Evolutionary conservation across 2,329 filamentous ascomycete genomes (phyloP).

Genomic region (Coccinonectria pachysandricola): DNA sequence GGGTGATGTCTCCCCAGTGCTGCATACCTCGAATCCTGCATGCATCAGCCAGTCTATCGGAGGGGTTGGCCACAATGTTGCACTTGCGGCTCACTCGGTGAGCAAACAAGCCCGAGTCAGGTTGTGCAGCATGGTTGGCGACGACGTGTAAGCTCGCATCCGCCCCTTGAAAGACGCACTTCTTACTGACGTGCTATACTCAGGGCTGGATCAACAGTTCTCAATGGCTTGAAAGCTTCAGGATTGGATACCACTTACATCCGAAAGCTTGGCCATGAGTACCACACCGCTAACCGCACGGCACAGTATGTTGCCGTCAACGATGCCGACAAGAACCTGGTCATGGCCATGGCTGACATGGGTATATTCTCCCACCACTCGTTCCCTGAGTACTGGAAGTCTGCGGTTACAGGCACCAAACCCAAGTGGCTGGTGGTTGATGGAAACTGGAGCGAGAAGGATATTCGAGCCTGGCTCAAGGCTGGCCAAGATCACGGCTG

Average conservation of each 20-base stretch:
- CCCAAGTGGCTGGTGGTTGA: constrained; percentile 79
- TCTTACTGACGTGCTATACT: constrained; percentile 1
- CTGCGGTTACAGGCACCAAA: constrained; percentile 42
- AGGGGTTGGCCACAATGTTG: constrained; percentile 87
- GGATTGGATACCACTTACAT: constrained; percentile 58
- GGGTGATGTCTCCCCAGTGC: constrained; percentile 31
- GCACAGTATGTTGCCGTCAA: constrained; percentile 91
- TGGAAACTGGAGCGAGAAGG: constrained; percentile 66
- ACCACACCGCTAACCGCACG: constrained; percentile 51
- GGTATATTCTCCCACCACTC: constrained; percentile 57
- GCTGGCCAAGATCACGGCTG: constrained; percentile 45
- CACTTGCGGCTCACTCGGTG: constrained; percentile 64
- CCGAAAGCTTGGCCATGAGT: constrained; percentile 39
- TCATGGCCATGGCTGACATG: constrained; percentile 97
- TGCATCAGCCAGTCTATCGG: constrained; percentile 74
- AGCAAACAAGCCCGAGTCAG: constrained; percentile 52
- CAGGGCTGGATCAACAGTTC: constrained; percentile 62
- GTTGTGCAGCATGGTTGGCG: constrained; percentile 71
- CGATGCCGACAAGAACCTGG: constrained; percentile 68
- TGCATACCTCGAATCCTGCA: constrained; percentile 80
- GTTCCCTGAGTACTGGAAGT: constrained; percentile 48
- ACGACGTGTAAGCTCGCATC: constrained; percentile 56
- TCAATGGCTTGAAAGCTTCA: constrained; percentile 52
- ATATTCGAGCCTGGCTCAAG: constrained; percentile 59
- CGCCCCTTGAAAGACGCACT: neutral